Evolutionary conservation across 2,329 filamentous ascomycete genomes (phyloP).

Genomic region (Colletotrichum costaricense): DNA sequence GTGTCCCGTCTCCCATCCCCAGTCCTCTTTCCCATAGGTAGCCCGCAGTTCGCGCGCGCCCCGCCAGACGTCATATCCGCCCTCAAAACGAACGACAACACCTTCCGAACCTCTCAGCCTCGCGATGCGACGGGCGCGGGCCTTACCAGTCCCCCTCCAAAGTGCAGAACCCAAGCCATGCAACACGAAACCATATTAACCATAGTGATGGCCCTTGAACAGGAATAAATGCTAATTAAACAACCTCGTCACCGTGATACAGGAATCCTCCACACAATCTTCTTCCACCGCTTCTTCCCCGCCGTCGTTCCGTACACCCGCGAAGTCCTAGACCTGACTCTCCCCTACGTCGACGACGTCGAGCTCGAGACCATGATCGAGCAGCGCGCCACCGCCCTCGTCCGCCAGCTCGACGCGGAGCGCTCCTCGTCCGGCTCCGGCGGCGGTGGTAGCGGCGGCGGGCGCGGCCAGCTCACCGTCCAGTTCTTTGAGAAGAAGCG

Average conservation of each 20-base stretch:
- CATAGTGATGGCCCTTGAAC: not conserved
- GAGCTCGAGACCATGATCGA: slow-evolving; percentile 96
- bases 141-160: not conserved
- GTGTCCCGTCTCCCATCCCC: slow-evolving; percentile 28
- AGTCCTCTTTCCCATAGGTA: not conserved
- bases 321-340: slow-evolving; percentile 89
- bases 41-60: slow-evolving; percentile 10
- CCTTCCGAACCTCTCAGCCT: not conserved
- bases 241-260: slow-evolving; percentile 3
- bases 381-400: slow-evolving; percentile 81
- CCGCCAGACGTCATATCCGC: slow-evolving; percentile 33
- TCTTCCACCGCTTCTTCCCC: slow-evolving; percentile 98
- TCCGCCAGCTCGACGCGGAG: slow-evolving; percentile 79
- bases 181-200: no score
- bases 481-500: slow-evolving; percentile 96
- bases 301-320: slow-evolving; percentile 83
- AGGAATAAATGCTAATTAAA: not conserved
- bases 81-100: not conserved
- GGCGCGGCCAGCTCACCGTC: slow-evolving; percentile 82
- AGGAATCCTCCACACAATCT: slow-evolving; percentile 97
- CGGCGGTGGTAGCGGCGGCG: slow-evolving; percentile 58
- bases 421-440: slow-evolving; percentile 47
- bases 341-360: slow-evolving; percentile 89
- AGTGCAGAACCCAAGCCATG: not conserved
- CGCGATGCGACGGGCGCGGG: not conserved